Conservation (phyloP, 306 rosid species). For the Notholithocarpus densiflorus region DNA sequence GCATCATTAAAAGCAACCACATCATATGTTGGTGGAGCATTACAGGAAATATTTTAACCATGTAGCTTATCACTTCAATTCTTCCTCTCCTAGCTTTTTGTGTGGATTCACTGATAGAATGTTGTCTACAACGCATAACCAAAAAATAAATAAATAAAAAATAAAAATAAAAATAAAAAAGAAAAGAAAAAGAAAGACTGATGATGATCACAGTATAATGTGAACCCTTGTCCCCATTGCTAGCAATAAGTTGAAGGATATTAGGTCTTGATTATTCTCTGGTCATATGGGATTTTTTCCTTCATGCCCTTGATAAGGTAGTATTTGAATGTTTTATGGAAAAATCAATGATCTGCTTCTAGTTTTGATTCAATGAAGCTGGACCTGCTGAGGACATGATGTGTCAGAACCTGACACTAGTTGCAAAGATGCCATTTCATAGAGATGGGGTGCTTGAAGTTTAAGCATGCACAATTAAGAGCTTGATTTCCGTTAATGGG, state of each 20-base stretch:
- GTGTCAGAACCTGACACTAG: not conserved
- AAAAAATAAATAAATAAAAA: too few relatives aligned
- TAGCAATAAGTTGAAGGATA: not conserved
- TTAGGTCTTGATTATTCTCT: not conserved
- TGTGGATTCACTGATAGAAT: not conserved
- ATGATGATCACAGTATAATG: not conserved
- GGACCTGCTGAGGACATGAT: conserved; percentile 11
- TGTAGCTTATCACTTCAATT: not conserved
- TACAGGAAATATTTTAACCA: not conserved
- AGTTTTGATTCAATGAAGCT: not conserved
- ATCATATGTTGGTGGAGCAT: too few relatives aligned
- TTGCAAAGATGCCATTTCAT: not conserved
- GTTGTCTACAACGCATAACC: not conserved
- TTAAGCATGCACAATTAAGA: not conserved
- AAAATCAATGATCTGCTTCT: not conserved
- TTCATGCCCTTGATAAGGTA: not conserved
- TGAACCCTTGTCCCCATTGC: not conserved
- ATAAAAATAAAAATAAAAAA: too few relatives aligned
- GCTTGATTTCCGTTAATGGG: not conserved
- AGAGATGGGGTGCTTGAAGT: not conserved
- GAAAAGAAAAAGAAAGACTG: not conserved
- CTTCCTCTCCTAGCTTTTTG: too few relatives aligned
- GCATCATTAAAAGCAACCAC: too few relatives aligned
- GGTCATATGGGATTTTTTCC: not conserved
- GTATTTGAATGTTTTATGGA: not conserved